A percentile compares a stretch with the other conserved stretches of the same genome.
phyloP scores from a whole-genome alignment of 2,329 filamentous ascomycete species.

The Fusarium sp. region DNA sequence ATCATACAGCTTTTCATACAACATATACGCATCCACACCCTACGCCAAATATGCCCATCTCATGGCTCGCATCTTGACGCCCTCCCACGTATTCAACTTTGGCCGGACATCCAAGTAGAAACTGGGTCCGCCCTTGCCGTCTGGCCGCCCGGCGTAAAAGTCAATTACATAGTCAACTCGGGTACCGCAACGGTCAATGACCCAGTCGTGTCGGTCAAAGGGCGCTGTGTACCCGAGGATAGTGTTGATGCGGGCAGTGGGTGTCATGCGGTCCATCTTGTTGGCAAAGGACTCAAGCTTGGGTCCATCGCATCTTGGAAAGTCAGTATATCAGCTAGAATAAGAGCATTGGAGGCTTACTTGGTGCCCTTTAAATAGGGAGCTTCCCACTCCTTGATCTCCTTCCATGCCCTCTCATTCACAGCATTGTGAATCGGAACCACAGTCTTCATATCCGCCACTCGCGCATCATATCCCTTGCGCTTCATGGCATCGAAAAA shows the following conservation, averaged over 20 bases:
- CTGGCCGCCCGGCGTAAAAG: constrained; percentile 83
- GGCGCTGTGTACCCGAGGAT: constrained; percentile 89
- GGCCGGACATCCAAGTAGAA: constrained; percentile 78
- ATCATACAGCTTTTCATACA: constrained; percentile 34
- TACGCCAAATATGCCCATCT: constrained; percentile 63
- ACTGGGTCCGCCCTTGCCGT: constrained; percentile 58
- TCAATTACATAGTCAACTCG: constrained; percentile 96
- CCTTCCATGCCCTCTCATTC: constrained; percentile 94
- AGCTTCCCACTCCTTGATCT: constrained; percentile 91
- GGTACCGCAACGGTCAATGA: constrained; percentile 89
- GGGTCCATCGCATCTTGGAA: constrained; percentile 74
- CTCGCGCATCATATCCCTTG: constrained; percentile 81
- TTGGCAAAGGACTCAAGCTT: constrained; percentile 88
- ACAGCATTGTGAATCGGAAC: constrained; percentile 99
- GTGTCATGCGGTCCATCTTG: constrained; percentile 76
- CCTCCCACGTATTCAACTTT: constrained; percentile 76
- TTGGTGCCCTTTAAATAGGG: constrained; percentile 70
- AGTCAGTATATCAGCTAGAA: constrained; percentile 2
- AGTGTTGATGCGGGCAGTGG: constrained; percentile 84
- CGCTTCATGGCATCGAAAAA: constrained; percentile 98
- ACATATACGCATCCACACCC: neutral
- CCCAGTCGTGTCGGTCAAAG: constrained; percentile 98
- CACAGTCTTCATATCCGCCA: constrained; percentile 86
- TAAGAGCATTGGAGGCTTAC: constrained; percentile 51
- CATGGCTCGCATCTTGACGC: constrained; percentile 73